Evolutionary conservation across 805 yeast species (phyloP).

Genomic region (Saccharomycopsis fibuligera): DNA sequence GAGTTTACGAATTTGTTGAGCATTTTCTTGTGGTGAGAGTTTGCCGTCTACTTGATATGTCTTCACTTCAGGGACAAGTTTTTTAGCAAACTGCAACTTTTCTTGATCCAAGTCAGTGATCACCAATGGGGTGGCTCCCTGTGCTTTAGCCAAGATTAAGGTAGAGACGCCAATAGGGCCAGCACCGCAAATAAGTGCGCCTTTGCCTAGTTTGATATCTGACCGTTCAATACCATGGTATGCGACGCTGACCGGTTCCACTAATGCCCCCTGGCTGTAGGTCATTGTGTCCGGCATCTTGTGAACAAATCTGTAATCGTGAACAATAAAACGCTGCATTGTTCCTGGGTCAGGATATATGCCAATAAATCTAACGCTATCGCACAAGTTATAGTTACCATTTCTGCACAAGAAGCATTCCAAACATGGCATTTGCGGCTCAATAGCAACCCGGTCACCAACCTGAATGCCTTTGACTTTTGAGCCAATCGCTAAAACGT

Average conservation of each 20-base stretch:
- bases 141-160: constrained; percentile 42
- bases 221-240: constrained; percentile 46
- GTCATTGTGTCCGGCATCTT: constrained; percentile 38
- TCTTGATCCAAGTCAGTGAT: constrained; percentile 42
- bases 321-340: constrained; percentile 34
- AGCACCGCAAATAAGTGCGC: constrained; percentile 45
- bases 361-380: constrained; percentile 33
- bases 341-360: constrained; percentile 35
- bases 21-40: constrained; percentile 32
- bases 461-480: constrained; percentile 39
- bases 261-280: constrained; percentile 47
- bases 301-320: constrained; percentile 30
- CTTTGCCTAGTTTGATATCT: constrained; percentile 42
- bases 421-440: constrained; percentile 51
- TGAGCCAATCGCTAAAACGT: constrained; percentile 43
- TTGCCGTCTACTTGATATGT: constrained; percentile 37
- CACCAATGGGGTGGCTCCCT: constrained; percentile 47
- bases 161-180: constrained; percentile 55
- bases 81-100: constrained; percentile 42
- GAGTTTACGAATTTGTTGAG: constrained; percentile 30
- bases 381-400: constrained; percentile 38
- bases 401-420: constrained; percentile 33
- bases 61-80: constrained; percentile 39
- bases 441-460: constrained; percentile 44
- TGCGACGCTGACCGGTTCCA: constrained; percentile 50